Base-by-base conservation (phyloP, 1,284 basidiomycete genomes). In the Apiotrichum siamense region DNA sequence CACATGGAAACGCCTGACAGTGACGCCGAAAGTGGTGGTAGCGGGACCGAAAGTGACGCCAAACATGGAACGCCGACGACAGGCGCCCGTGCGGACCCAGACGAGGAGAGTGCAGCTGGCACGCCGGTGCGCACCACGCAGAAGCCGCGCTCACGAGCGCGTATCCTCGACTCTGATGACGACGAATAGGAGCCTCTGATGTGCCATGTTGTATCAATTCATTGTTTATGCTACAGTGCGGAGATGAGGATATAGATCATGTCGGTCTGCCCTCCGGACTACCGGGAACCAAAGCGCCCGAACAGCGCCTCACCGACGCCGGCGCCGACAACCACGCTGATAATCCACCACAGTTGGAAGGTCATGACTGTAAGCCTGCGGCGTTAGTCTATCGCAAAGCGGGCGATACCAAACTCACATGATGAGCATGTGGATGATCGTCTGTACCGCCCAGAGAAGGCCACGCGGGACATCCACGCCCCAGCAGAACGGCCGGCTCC, bases 341-440 rank as follows among this genome's bases (percentile, higher is more conserved):
- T 55, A 52, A 70, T 64, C 55, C 67, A 73, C 66, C 67, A 75
- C 7, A 71, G 50, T 45, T 73, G 67, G 62, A 71, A 75, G 6
- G 66, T 70, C 73, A 73, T 75, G 41, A 66, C 64, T 7, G 64
- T 60, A 50, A 71, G 57, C 65, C 65, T 67, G 44, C 9, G 12
- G n/a, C n/a, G 25, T 38, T 25, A 50, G 54, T 25, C 9, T 9
- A 31, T 9, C 3, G 6, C 23, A 12, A 12, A 7, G n/a, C 18
- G 12, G 35, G 13, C 11, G 11, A 3, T 20, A 17, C 9, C 11
- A 20, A 11, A 59, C 64, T 52, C 37, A 66, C 69, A 72, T 72
- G 43, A 72, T 55, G 7, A 62, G 41, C 44, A 66, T 70, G 47
- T 69, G 67, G 12, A 72, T 46, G 10, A 57, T 36, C 7, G 55